Percentiles rank a stretch among this genome's conserved stretches.
Conservation (phyloP, 1,284 basidiomycete species). For the Dichomitus squalens region DNA sequence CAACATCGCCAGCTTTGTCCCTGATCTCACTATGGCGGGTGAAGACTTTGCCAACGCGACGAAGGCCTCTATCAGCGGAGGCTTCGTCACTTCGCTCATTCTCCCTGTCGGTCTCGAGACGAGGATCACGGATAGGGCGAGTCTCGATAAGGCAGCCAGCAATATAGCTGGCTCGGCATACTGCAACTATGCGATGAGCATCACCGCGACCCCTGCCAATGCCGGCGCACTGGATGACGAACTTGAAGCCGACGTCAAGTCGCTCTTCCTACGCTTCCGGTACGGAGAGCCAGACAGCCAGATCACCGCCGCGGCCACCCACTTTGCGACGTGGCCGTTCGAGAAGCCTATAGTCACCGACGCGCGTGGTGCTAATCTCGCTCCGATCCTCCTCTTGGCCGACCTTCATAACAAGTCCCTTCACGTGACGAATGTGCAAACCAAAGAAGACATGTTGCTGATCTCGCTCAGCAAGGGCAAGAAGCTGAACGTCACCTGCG, state of each 20-base stretch:
- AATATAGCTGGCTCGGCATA: conserved; percentile 69
- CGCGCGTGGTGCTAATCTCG: conserved; percentile 90
- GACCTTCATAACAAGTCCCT: conserved; percentile 90
- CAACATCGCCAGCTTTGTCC: conserved; percentile 90
- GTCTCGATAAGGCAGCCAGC: conserved; percentile 70
- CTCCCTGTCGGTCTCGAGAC: conserved; percentile 70
- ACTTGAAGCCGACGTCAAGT: conserved; percentile 76
- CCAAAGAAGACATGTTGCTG: conserved; percentile 85
- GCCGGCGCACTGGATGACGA: conserved; percentile 72
- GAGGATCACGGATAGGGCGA: conserved; percentile 66
- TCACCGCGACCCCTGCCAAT: conserved; percentile 78
- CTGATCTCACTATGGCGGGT: conserved; percentile 65
- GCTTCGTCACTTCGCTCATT: conserved; percentile 85
- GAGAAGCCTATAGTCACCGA: conserved; percentile 95
- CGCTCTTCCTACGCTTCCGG: conserved; percentile 84
- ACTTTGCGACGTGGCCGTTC: conserved; percentile 90
- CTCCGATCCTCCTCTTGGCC: conserved; percentile 91
- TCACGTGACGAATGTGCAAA: conserved; percentile 93
- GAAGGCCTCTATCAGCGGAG: conserved; percentile 82
- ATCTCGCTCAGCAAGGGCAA: conserved; percentile 96
- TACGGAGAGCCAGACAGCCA: conserved; percentile 51
- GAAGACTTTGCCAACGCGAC: conserved; percentile 72
- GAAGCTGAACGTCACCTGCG: conserved; percentile 93
- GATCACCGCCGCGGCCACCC: conserved; percentile 73
- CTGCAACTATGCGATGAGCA: conserved; percentile 86